Percentiles rank a stretch among this genome's conserved stretches.
Evolutionary conservation across 2,329 filamentous ascomycete genomes (phyloP).

Genomic region (Penicillium olsonii): DNA sequence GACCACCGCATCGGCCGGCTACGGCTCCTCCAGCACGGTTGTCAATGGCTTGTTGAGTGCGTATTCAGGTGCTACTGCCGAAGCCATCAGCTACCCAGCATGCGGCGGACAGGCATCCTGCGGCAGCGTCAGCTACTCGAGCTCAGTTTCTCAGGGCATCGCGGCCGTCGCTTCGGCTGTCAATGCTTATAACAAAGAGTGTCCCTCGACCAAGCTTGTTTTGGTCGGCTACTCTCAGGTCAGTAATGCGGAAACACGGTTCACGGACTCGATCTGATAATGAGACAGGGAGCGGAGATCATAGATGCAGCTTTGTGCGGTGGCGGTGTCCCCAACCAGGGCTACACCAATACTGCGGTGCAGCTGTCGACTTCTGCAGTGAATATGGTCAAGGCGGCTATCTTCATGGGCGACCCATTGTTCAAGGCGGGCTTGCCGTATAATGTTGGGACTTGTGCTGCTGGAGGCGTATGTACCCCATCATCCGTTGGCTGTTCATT

Average conservation of each 20-base stretch:
- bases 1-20: constrained; percentile 52
- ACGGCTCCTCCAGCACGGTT: constrained; percentile 52
- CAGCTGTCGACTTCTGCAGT: constrained; percentile 51
- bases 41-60: constrained; percentile 53
- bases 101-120: constrained; percentile 63
- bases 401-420: constrained; percentile 66
- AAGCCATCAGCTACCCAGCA: constrained; percentile 62
- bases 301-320: constrained; percentile 64
- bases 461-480: constrained; percentile 56
- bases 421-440: constrained; percentile 59
- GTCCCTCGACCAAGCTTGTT: constrained; percentile 60
- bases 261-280: neutral
- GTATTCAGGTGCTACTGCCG: constrained; percentile 55
- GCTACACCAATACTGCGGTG: constrained; percentile 49
- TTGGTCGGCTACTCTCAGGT: constrained; percentile 66
- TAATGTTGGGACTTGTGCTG: constrained; percentile 62
- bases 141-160: constrained; percentile 60
- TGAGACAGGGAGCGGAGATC: constrained; percentile 59
- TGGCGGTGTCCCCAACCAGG: constrained; percentile 52
- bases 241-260: constrained; percentile 12
- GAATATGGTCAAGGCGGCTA: constrained; percentile 61
- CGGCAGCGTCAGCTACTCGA: constrained; percentile 61
- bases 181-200: constrained; percentile 58
- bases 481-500: neutral
- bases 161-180: constrained; percentile 61